These are phyloP conservation scores for Russula sp. DNA, from an alignment of 768 basidiomycete genomes.

Conservation along the genomic window DNA sequence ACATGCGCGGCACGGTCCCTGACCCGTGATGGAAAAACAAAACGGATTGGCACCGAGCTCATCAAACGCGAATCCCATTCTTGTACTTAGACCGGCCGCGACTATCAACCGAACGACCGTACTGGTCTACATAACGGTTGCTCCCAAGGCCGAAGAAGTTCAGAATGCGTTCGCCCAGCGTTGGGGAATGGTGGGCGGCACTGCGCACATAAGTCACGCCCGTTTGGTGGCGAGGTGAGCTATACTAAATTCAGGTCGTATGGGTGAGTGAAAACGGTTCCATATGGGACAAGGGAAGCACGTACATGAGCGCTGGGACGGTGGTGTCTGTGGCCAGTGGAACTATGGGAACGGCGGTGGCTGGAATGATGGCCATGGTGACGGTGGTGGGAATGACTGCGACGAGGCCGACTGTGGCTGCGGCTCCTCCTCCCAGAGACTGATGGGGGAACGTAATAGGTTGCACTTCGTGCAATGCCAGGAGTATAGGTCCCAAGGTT, in stretches of 20 bases:
- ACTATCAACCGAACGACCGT: slow-evolving; percentile 33
- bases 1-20: slow-evolving; percentile 7
- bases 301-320: slow-evolving; percentile 18
- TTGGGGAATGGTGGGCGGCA: slow-evolving; percentile 16
- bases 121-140: slow-evolving; percentile 36
- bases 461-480: neutral
- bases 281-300: neutral
- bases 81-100: slow-evolving; percentile 6
- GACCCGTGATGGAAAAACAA: slow-evolving; percentile 1
- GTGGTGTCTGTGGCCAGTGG: slow-evolving; percentile 5
- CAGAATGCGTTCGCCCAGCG: slow-evolving; percentile 34
- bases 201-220: neutral
- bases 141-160: slow-evolving; percentile 31
- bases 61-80: slow-evolving; percentile 4
- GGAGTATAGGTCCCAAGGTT: slow-evolving; percentile 8
- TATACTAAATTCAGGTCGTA: neutral
- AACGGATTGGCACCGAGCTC: slow-evolving; percentile 3
- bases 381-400: slow-evolving; percentile 14
- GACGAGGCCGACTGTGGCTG: slow-evolving; percentile 21
- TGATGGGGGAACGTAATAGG: slow-evolving; percentile 21
- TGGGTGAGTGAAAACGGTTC: neutral
- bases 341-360: slow-evolving; percentile 14
- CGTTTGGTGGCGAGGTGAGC: slow-evolving; percentile 11
- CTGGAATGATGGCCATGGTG: slow-evolving; percentile 14
- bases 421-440: slow-evolving; percentile 17